These are phyloP conservation scores for Xylaria longipes DNA, from an alignment of 495 filamentous ascomycete genomes.

Conservation along the genomic window DNA sequence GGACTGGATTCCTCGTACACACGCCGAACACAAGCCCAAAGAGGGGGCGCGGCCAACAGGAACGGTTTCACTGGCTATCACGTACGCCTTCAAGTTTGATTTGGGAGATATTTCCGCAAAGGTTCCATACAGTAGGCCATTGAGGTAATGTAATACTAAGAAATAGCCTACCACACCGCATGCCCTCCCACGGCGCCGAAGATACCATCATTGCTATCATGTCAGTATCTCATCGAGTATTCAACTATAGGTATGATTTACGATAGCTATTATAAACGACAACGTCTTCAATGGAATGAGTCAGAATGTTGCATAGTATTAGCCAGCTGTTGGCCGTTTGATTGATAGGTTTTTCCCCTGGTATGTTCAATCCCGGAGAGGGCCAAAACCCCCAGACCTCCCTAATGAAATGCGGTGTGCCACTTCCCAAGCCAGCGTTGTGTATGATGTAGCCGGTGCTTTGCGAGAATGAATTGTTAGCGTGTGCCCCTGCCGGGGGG, in stretches of 20 bases:
- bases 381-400: neutral
- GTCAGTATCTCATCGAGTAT: neutral
- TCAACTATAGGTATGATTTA: neutral
- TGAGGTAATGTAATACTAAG: neutral
- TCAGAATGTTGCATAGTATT: neutral
- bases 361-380: neutral
- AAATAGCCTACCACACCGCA: neutral
- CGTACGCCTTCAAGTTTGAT: neutral
- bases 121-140: neutral
- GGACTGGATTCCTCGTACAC: neutral
- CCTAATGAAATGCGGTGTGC: neutral
- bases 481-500: neutral
- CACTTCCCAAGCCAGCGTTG: neutral
- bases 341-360: too few species aligned
- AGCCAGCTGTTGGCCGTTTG: neutral
- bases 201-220: neutral
- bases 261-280: neutral
- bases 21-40: neutral
- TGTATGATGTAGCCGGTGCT: neutral
- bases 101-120: neutral
- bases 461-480: neutral
- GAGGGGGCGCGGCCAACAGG: neutral
- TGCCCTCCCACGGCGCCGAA: neutral
- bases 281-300: neutral
- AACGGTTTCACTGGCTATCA: neutral